Base-by-base conservation (phyloP, 805 yeast genomes). In the Metschnikowia chrysomelidarum region DNA sequence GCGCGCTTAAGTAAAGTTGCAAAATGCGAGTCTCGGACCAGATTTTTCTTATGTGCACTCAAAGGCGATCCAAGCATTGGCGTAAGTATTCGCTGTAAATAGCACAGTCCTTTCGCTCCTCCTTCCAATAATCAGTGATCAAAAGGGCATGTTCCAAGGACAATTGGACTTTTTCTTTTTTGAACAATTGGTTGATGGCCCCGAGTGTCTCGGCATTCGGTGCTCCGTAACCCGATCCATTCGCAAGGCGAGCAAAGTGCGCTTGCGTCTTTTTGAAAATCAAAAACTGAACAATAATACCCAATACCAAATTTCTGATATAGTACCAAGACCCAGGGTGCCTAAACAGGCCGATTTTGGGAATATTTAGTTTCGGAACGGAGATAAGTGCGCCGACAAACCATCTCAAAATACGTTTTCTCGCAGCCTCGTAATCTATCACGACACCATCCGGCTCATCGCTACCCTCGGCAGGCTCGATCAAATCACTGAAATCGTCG, bases 281-380 rank as follows among this genome's bases (percentile, higher is more conserved):
- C 40, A 61, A 43, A 34, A 54, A 62, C 39, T 56, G 56, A 34
- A 43, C 43, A 20, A 60, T 41, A 40, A 54, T 54, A 4, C 66
- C 69, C 22, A 51, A 46, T 24, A 60, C 49, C 24, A 57, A 28
- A 31, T 61, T 63, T 29, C 71, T 44, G 30, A 64, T 38, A 36
- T 60, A 62, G 42, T 52, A 64, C 69, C 69, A 64, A 44, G 57
- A 57, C 0, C 71, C 70, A 2, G 68, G 64, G 40, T 64, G 71
- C 37, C 71, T 53, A 39, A 61, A 63, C 19, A 54, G 60, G 5
- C 60, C 60, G 22, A 64, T 36, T 23, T 60, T 62, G 3, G 69
- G 68, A 19, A 63, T 56, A 30, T 53, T 53, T 28, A 62, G 41
- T 38, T 64, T 62, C 7, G 69, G 68, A 4, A 62, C 27, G 4